A percentile compares a stretch with the other conserved stretches of the same genome.
These are phyloP conservation scores for Platanus orientalis DNA, from an alignment of 164 flowering plant genomes.

Conservation along the genomic window DNA sequence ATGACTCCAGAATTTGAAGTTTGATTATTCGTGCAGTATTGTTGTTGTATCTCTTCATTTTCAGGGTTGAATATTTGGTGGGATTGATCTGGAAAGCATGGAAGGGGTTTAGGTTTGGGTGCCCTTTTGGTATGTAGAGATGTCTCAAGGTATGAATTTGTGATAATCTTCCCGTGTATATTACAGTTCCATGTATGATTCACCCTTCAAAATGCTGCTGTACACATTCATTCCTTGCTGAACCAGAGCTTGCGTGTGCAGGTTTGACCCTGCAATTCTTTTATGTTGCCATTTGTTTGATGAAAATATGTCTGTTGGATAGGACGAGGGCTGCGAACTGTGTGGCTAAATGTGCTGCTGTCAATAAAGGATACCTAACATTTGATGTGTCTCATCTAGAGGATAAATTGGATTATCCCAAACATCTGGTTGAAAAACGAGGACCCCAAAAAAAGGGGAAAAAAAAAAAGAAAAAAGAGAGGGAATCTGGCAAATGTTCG, in stretches of 20 bases:
- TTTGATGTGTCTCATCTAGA: too few species aligned
- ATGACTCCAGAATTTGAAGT: constrained; percentile 18
- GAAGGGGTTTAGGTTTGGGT: constrained; percentile 14
- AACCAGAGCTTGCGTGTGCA: background rate
- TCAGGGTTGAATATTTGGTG: constrained; percentile 19
- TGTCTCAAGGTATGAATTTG: constrained; percentile 15
- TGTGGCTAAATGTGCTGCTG: too few species aligned
- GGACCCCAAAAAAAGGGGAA: too few species aligned
- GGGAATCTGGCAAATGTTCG: too few species aligned
- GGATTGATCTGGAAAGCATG: constrained; percentile 24
- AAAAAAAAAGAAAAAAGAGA: too few species aligned
- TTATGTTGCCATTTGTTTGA: too few species aligned
- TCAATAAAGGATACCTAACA: too few species aligned
- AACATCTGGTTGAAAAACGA: too few species aligned
- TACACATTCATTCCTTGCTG: constrained; percentile 6
- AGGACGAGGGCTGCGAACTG: too few species aligned
- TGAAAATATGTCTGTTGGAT: too few species aligned
- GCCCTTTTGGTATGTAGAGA: constrained; percentile 19
- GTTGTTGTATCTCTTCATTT: constrained; percentile 20
- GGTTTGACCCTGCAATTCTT: background rate
- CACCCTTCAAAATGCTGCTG: constrained; percentile 1
- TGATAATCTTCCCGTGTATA: constrained; percentile 22
- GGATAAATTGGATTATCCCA: too few species aligned
- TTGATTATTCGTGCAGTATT: constrained; percentile 19
- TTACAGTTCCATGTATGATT: constrained; percentile 19